These are phyloP conservation scores for Wickerhamiella azyma DNA, from an alignment of 805 yeast species.

Conservation along the genomic window DNA sequence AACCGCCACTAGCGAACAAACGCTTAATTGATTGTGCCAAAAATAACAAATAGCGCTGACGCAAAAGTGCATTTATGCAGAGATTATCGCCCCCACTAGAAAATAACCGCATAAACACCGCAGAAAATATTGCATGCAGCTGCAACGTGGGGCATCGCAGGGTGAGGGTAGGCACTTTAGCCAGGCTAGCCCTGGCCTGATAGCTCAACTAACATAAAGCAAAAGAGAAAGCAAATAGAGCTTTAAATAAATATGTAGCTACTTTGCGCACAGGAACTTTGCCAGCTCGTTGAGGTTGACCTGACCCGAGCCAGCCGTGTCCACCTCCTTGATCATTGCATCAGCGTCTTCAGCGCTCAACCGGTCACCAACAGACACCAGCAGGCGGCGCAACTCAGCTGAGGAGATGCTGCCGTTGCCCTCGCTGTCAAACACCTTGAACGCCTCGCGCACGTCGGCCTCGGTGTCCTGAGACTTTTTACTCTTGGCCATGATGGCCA, in stretches of 20 bases:
- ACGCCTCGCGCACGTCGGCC: conserved; percentile 93
- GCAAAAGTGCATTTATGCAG: no score
- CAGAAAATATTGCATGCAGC: no score
- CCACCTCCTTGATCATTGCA: conserved; percentile 92
- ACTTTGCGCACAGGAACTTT: background rate
- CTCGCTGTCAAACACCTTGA: conserved; percentile 83
- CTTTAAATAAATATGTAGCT: background rate
- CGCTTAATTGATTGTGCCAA: no score
- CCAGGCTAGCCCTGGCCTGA: no score
- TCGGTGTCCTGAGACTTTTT: conserved; percentile 93
- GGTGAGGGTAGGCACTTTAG: no score
- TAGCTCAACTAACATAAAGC: no score
- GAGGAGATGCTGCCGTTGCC: conserved; percentile 95
- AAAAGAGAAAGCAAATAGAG: background rate
- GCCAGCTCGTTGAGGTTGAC: conserved; percentile 94
- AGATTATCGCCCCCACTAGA: no score
- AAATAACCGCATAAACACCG: no score
- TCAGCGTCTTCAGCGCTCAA: conserved; percentile 92
- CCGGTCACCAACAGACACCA: conserved; percentile 94
- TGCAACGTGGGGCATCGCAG: no score
- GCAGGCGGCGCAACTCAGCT: conserved; percentile 89
- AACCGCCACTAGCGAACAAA: no score
- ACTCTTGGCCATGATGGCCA: conserved; percentile 79
- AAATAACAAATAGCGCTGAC: no score
- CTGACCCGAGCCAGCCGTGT: conserved; percentile 80